These are phyloP conservation scores for Rehmannia glutinosa DNA, from an alignment of 257 asterid species.

Conservation along the genomic window DNA sequence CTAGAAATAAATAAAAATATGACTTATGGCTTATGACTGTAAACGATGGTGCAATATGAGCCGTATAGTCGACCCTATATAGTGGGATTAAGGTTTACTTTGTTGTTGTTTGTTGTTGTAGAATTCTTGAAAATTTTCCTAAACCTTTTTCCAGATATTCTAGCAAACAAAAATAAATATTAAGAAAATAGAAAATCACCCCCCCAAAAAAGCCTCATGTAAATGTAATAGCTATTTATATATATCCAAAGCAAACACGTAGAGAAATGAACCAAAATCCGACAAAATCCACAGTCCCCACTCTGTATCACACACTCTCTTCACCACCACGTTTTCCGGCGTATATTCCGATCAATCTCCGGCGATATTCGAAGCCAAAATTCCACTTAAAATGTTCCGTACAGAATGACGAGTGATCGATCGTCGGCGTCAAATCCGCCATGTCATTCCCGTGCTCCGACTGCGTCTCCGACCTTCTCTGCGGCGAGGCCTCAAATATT, in stretches of 20 bases:
- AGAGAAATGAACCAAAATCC: constrained; percentile 29
- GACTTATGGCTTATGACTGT: too few species aligned
- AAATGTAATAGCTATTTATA: constrained; percentile 41
- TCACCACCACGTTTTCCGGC: constrained; percentile 40
- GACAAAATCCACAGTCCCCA: constrained; percentile 34
- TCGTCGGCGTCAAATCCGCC: constrained; percentile 26
- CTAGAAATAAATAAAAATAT: too few species aligned
- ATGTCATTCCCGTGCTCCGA: constrained; percentile 84
- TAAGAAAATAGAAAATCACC: too few species aligned
- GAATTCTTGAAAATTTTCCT: too few species aligned
- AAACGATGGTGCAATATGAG: too few species aligned
- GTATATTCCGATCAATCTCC: constrained; percentile 44
- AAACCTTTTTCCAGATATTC: too few species aligned
- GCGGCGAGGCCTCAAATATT: constrained; percentile 66
- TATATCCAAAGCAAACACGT: constrained; percentile 41
- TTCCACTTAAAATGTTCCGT: constrained; percentile 28
- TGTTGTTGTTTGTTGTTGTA: too few species aligned
- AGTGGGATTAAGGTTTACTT: too few species aligned
- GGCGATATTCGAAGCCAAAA: constrained; percentile 28
- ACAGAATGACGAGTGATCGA: constrained; percentile 48
- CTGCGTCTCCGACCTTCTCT: constrained; percentile 86
- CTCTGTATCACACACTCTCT: background rate
- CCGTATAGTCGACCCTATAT: too few species aligned
- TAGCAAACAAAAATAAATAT: too few species aligned
- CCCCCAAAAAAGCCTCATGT: background rate